Base-by-base conservation (phyloP, 1,284 basidiomycete species). In the Microbotryomycetes sp. region DNA sequence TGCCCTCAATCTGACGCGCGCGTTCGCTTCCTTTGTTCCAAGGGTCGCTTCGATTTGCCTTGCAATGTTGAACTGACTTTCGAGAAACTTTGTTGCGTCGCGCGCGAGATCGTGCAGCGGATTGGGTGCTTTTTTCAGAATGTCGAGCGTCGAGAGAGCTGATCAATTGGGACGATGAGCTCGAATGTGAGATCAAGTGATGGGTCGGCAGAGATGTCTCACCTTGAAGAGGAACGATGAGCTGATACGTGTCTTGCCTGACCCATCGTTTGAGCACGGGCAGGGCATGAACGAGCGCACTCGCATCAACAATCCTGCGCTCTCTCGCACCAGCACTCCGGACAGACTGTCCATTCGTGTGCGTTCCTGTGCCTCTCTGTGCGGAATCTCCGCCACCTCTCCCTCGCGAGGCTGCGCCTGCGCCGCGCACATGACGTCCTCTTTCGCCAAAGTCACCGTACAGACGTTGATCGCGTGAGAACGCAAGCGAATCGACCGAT, bases 181-280 rank as follows among this genome's bases (percentile, higher is more conserved):
- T 31, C 18, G 27, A 24, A 13, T 21, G 23, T 30, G n/a, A 45
- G 35, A 11, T 21, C 27, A 50, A 13, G 9, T 9, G 21, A 9
- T 50, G 48, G 9, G 21, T 50, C 9, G 9, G 48, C 48, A 28
- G 31, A 54, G 24, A 54, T 13, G 1, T 29, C 66, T 27, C 5
- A 66, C 66, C 66, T 13, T 60, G 50, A 7, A 68, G 60, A 5
- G 66, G 66, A 11, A 68, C 58, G 46, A 68, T 30, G 46, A 66
- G 59, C 26, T 57, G 52, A 45, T 58, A 64, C 18, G 27, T 4
- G 30, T 66, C 62, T 47, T 65, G 51, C 16, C 64, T 31, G 26
- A 68, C 45, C 66, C 66, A 68, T 5, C 57, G 57, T 50, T 66
- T 65, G 21, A 68, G 41, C 16, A 68, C 57, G 6, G 66, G 66